Evolutionary conservation across 1,284 basidiomycete species (phyloP).

Genomic region (Puccinia triticina): DNA sequence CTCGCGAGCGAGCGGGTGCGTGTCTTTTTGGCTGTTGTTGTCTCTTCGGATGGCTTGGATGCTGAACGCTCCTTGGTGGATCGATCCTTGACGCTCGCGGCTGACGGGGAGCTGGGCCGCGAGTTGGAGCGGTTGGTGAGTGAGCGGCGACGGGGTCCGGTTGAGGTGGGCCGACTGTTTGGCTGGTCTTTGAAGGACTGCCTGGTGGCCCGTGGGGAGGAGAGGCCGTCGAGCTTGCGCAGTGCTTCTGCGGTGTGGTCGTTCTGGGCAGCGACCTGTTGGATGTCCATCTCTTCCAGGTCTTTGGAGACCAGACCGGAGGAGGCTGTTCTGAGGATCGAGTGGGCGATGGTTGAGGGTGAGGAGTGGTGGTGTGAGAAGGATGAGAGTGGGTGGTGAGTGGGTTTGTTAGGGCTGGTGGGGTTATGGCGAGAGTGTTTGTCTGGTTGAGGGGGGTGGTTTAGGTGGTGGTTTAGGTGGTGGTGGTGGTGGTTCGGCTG

Average conservation of each 20-base stretch:
- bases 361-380: slow-evolving; percentile 31
- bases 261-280: slow-evolving; percentile 62
- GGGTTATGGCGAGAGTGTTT: background rate
- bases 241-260: slow-evolving; percentile 87
- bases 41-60: background rate
- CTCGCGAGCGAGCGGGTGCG: slow-evolving; percentile 6
- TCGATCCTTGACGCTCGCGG: slow-evolving; percentile 2
- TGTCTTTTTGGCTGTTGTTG: background rate
- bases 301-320: slow-evolving; percentile 8
- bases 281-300: slow-evolving; percentile 53
- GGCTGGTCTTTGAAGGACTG: slow-evolving; percentile 13
- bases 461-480: too few species aligned
- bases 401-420: background rate
- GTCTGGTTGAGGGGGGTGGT: background rate
- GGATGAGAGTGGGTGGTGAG: background rate
- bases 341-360: slow-evolving; percentile 45
- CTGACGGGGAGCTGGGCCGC: slow-evolving; percentile 32
- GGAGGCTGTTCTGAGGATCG: slow-evolving; percentile 36
- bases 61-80: slow-evolving; percentile 11
- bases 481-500: background rate
- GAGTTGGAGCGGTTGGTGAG: slow-evolving; percentile 22
- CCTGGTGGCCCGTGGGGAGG: slow-evolving; percentile 14
- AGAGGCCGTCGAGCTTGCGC: slow-evolving; percentile 85
- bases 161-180: slow-evolving; percentile 1
- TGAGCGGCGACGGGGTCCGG: slow-evolving; percentile 13